Percentiles rank a stretch among this genome's conserved stretches.
These are phyloP conservation scores for Crucibulum laeve DNA, from an alignment of 768 basidiomycete species.

Conservation along the genomic window DNA sequence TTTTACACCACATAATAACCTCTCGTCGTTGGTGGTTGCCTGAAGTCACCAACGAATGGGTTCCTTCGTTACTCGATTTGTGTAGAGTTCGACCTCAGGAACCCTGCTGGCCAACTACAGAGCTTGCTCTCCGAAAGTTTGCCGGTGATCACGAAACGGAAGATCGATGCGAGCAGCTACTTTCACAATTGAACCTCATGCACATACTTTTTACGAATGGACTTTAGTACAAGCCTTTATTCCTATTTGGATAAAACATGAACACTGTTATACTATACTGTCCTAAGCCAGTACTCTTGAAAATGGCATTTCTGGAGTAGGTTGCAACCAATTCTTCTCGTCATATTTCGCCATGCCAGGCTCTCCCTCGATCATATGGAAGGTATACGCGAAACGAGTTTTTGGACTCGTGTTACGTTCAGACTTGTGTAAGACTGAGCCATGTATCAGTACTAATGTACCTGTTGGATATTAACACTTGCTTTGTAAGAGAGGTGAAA, in stretches of 20 bases:
- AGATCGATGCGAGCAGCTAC: conserved; percentile 7
- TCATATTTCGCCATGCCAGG: conserved; percentile 75
- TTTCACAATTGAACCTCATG: too few species aligned
- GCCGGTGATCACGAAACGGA: conserved; percentile 16
- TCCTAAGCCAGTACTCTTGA: conserved; percentile 54
- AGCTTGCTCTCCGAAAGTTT: conserved; percentile 21
- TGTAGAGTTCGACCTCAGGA: conserved; percentile 26
- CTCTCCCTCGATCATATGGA: conserved; percentile 86
- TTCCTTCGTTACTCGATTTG: conserved; percentile 28
- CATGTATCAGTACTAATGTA: conserved; percentile 92
- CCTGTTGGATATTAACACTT: conserved; percentile 34
- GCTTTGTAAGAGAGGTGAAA: background rate
- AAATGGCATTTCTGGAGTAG: conserved; percentile 81
- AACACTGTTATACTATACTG: too few species aligned
- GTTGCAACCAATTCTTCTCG: conserved; percentile 94
- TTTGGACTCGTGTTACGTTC: conserved; percentile 77
- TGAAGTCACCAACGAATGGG: conserved; percentile 32
- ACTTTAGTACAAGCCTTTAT: too few species aligned
- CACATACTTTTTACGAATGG: too few species aligned
- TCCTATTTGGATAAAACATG: too few species aligned
- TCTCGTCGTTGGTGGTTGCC: conserved; percentile 32
- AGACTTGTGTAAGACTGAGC: conserved; percentile 87
- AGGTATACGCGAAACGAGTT: conserved; percentile 92
- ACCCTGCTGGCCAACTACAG: conserved; percentile 25
- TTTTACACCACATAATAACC: conserved; percentile 22